A percentile compares a stretch with the other conserved stretches of the same genome.
These are phyloP conservation scores for Echites panduratus DNA, from an alignment of 257 asterid species.

Conservation along the genomic window DNA sequence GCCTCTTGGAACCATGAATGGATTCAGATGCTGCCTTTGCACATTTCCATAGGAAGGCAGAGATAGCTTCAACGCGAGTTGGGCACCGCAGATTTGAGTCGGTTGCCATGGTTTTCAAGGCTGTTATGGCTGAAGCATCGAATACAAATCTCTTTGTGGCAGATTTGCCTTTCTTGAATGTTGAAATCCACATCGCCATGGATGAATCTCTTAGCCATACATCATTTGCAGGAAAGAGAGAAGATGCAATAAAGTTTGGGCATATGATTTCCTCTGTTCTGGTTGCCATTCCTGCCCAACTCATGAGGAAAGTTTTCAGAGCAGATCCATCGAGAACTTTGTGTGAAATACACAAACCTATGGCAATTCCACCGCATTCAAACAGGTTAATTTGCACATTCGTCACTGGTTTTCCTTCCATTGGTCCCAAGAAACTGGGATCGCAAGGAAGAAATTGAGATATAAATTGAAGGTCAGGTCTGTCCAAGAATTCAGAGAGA, in stretches of 20 bases:
- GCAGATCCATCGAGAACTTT: slow-evolving; percentile 63
- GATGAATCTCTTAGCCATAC: slow-evolving; percentile 46
- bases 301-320: slow-evolving; percentile 40
- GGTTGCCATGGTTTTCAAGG: slow-evolving; percentile 29
- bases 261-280: slow-evolving; percentile 9
- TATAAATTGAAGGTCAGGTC: slow-evolving; percentile 42
- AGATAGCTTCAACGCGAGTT: slow-evolving; percentile 58
- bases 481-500: too few relatives aligned
- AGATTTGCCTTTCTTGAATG: slow-evolving; percentile 53
- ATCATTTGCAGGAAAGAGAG: slow-evolving; percentile 42
- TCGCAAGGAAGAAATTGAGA: slow-evolving; percentile 47
- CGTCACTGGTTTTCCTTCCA: slow-evolving; percentile 32
- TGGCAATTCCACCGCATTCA: slow-evolving; percentile 70
- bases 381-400: slow-evolving; percentile 53
- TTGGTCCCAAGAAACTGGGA: slow-evolving; percentile 19
- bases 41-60: slow-evolving; percentile 62
- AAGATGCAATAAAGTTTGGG: slow-evolving; percentile 46
- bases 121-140: slow-evolving; percentile 28
- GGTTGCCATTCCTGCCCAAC: slow-evolving; percentile 43
- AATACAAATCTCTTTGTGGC: slow-evolving; percentile 58
- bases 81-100: slow-evolving; percentile 14
- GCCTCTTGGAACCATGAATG: slow-evolving; percentile 19
- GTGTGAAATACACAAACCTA: slow-evolving; percentile 63
- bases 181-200: slow-evolving; percentile 47
- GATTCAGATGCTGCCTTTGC: slow-evolving; percentile 33